phyloP scores from a whole-genome alignment of 805 yeast species.

The Saturnispora zaruensis region DNA sequence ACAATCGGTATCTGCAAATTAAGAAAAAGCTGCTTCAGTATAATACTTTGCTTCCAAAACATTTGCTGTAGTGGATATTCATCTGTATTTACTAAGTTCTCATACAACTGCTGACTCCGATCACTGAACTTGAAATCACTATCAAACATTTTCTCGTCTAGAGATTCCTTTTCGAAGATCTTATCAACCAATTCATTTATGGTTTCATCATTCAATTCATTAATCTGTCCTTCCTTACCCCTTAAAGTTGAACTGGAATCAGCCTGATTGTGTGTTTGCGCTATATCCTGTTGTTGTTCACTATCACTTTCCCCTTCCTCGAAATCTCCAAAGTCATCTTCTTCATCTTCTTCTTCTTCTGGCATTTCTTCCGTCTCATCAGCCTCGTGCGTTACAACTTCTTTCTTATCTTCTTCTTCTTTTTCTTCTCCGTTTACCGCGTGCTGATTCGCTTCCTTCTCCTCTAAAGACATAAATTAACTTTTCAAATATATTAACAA shows the following conservation, averaged over 20 bases:
- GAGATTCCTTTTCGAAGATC: slow-evolving; percentile 6
- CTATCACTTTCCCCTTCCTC: slow-evolving; percentile 19
- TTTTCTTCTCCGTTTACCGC: neutral
- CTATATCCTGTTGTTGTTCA: slow-evolving; percentile 1
- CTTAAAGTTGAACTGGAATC: neutral
- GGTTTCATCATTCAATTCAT: neutral
- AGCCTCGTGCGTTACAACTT: neutral
- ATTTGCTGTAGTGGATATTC: slow-evolving; percentile 46
- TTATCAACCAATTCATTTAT: slow-evolving; percentile 11
- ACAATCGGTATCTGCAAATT: slow-evolving; percentile 69
- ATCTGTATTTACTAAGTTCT: slow-evolving; percentile 20
- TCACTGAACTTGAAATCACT: slow-evolving; percentile 15
- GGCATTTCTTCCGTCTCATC: neutral
- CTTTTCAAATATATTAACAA: neutral
- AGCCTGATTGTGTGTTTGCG: neutral
- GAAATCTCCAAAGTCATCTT: slow-evolving; percentile 20
- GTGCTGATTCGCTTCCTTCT: neutral
- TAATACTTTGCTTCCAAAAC: slow-evolving; percentile 61
- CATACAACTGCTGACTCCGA: slow-evolving; percentile 20
- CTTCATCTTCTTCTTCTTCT: slow-evolving; percentile 12
- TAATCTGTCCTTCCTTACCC: slow-evolving; percentile 7
- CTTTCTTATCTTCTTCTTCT: neutral
- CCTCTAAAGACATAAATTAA: neutral
- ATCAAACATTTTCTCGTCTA: neutral
- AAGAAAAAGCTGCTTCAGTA: slow-evolving; percentile 54